Percentiles rank a stretch among this genome's conserved stretches.
Conservation (phyloP, 768 basidiomycete genomes). For the Dioszegia aurantiaca region DNA sequence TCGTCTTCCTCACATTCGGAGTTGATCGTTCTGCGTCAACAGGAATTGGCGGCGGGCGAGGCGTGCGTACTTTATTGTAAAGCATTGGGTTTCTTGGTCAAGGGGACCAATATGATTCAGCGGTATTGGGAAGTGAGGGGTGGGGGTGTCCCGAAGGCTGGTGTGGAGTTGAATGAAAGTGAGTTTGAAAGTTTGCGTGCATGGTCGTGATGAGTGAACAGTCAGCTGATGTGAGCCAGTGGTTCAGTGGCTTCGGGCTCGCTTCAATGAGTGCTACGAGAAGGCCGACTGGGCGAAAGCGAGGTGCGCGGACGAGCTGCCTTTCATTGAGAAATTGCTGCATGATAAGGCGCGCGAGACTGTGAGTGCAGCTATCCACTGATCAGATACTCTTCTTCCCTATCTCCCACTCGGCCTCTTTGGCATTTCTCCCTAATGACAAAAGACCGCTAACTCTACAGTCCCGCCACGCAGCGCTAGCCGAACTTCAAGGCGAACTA, state of each 20-base stretch:
- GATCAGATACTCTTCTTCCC: neutral
- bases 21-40: conserved; percentile 28
- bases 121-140: conserved; percentile 56
- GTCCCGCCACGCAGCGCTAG: conserved; percentile 89
- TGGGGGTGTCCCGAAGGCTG: conserved; percentile 7
- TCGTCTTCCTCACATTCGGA: conserved; percentile 44
- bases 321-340: conserved; percentile 83
- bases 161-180: conserved; percentile 57
- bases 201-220: neutral
- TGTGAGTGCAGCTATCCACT: conserved; percentile 56
- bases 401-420: neutral
- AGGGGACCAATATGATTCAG: conserved; percentile 76
- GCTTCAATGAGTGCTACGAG: conserved; percentile 91
- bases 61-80: conserved; percentile 50
- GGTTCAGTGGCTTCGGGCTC: conserved; percentile 80
- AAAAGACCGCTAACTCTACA: conserved; percentile 46
- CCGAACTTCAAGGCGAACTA: conserved; percentile 77
- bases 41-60: conserved; percentile 45
- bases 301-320: conserved; percentile 61
- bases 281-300: conserved; percentile 65
- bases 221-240: conserved; percentile 34
- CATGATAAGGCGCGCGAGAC: conserved; percentile 86
- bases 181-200: conserved; percentile 54
- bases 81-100: conserved; percentile 81
- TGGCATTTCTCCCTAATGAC: neutral